These are phyloP conservation scores for Wallacemonas sp. DNA, from an alignment of 208 protist genomes.

Conservation along the genomic window DNA sequence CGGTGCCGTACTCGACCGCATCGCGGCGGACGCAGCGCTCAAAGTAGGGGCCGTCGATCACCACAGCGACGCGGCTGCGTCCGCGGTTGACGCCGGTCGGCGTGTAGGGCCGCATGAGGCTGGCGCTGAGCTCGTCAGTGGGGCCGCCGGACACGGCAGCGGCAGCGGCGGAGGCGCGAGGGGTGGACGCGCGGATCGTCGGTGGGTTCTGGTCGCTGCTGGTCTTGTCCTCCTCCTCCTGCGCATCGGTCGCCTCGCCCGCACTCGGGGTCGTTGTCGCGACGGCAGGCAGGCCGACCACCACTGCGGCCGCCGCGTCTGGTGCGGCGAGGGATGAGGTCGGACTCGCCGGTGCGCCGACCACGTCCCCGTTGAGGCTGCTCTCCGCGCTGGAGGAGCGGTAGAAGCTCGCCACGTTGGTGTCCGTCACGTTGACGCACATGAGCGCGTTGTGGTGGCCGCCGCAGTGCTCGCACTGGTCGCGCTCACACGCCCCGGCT, in stretches of 20 bases:
- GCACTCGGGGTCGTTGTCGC: no score
- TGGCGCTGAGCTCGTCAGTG: not conserved
- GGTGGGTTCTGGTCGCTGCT: not conserved
- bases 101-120: constrained; percentile 45
- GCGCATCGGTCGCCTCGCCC: not conserved
- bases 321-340: not conserved
- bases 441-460: constrained; percentile 36
- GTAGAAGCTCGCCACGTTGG: constrained; percentile 3
- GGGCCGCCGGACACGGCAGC: no score
- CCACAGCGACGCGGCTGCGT: constrained; percentile 62
- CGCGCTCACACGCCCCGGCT: constrained; percentile 60
- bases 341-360: not conserved
- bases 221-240: not conserved
- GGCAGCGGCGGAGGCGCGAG: no score
- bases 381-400: constrained; percentile 20
- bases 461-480: constrained; percentile 48
- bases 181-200: no score
- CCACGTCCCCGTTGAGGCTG: constrained; percentile 4
- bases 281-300: no score
- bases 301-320: not conserved
- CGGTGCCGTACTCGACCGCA: constrained; percentile 37
- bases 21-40: constrained; percentile 65
- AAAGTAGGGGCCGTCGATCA: constrained; percentile 89
- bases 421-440: constrained; percentile 22
- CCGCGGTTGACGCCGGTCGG: constrained; percentile 25